Percentiles rank a stretch among this genome's conserved stretches.
Evolutionary conservation across 176 grass and related monocot genomes (phyloP).

Genomic region (Chrysopogon serrulatus): DNA sequence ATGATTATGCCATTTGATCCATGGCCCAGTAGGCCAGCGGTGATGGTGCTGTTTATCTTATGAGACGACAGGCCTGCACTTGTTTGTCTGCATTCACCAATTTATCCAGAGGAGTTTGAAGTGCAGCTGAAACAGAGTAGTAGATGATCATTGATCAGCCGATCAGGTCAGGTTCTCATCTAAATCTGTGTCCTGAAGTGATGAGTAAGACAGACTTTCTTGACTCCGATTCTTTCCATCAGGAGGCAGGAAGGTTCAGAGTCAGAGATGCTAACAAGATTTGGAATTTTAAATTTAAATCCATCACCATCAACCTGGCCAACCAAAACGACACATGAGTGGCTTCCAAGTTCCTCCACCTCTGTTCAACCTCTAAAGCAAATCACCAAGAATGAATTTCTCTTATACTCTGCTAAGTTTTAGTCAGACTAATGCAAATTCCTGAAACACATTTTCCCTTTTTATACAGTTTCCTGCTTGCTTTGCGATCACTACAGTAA

Average conservation of each 20-base stretch:
- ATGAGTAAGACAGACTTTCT: not conserved
- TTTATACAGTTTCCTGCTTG: conserved; percentile 1
- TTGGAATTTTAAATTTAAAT: not conserved
- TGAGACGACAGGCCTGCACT: not conserved
- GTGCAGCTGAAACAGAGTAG: not conserved
- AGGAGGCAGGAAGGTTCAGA: not conserved
- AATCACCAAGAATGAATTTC: not conserved
- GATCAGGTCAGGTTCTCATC: not conserved
- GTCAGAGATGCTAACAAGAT: not conserved
- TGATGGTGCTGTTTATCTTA: not conserved
- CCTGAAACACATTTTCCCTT: not conserved
- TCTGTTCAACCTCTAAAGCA: conserved; percentile 11
- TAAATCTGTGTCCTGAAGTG: not conserved
- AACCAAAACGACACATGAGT: conserved; percentile 10
- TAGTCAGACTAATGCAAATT: not conserved
- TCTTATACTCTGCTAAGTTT: not conserved
- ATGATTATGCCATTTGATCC: not conserved
- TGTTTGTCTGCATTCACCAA: not conserved
- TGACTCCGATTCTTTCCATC: not conserved
- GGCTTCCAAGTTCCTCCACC: conserved; percentile 35
- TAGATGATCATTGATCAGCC: not conserved
- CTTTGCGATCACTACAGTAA: conserved; percentile 22
- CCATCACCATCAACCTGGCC: not conserved
- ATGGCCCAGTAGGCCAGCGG: not conserved
- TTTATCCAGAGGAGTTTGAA: not conserved